Evolutionary conservation across 179 eudicot species (phyloP).

Genomic region (Spergularia azorica): DNA sequence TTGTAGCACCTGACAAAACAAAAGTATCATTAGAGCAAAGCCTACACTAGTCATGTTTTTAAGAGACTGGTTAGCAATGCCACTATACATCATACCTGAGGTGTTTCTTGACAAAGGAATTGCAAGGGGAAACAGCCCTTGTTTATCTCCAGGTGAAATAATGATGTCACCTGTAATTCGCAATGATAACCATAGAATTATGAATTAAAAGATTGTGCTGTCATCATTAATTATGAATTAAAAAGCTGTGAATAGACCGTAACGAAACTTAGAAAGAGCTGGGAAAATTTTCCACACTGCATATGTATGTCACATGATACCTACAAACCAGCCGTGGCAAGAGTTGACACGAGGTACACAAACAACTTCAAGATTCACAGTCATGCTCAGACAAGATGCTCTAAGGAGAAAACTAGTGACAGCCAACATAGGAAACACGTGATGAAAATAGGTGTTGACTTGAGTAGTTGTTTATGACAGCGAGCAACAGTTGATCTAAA

Average conservation of each 20-base stretch:
- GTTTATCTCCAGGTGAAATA: slow-evolving; percentile 77
- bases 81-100: slow-evolving; percentile 50
- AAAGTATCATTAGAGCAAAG: slow-evolving; percentile 11
- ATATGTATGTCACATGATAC: background rate
- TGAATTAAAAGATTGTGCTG: background rate
- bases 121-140: slow-evolving; percentile 77
- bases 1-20: slow-evolving; percentile 51
- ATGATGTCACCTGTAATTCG: slow-evolving; percentile 59
- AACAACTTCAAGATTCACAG: background rate
- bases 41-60: background rate
- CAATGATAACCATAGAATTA: slow-evolving; percentile 5
- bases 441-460: background rate
- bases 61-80: background rate
- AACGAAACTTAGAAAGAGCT: background rate
- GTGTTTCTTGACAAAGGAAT: slow-evolving; percentile 70
- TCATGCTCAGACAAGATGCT: background rate
- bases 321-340: background rate
- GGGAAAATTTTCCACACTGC: background rate
- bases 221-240: no score
- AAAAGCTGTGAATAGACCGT: background rate
- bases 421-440: background rate
- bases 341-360: background rate
- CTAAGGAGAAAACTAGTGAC: background rate
- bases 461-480: background rate
- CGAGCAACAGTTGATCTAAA: background rate